Base-by-base conservation (phyloP, 106 monocot species). In the Amphibolis antarctica region DNA sequence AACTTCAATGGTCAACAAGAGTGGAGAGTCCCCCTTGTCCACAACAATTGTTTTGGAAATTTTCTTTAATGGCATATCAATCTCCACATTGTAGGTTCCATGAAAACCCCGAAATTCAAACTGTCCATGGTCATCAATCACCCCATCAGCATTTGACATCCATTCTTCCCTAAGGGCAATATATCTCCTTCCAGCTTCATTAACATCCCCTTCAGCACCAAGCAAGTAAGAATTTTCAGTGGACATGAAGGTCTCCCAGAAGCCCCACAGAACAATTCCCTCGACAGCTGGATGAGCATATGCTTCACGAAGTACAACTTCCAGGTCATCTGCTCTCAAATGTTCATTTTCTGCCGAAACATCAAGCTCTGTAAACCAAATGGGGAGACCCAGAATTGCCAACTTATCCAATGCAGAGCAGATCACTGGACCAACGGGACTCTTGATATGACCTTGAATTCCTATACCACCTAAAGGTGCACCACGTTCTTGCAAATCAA, bases 341-440 rank as follows among this genome's bases (percentile, higher is more conserved):
- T 83, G 65, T 62, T 89, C 93, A 67, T 89, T 86, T 46, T 46
- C 69, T 0, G 86, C 82, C 10, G 57, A 55, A 17, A 89, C 89
- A 60, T 94, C 93, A 5, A 94, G 25, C 44, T 94, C 93, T n/a
- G 89, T 89, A 21, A 94, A 81, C 93, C 93, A 93, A 59, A 93
- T 81, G 53, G 93, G 88, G 31, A 93, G 74, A 28, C 86, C 86
- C 55, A 94, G 55, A 65, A 86, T 71, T 1, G 77, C 83, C 68
- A 89, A 58, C 62, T 86, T 89, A 60, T 94, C 89, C 67, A 94
- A 57, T n/a, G 93, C 82, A 67, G 79, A 70, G 55, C 83, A 75
- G 23, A 89, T 72, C 13, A 94, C 72, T 17, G 77, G 69, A 44
- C 93, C 93, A 13, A 86, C 83, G 10, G 93, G 89, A 74, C 80